A percentile compares a stretch with the other conserved stretches of the same genome.
Conservation (phyloP, 805 yeast genomes). For the Wickerhamomyces mucosus region DNA sequence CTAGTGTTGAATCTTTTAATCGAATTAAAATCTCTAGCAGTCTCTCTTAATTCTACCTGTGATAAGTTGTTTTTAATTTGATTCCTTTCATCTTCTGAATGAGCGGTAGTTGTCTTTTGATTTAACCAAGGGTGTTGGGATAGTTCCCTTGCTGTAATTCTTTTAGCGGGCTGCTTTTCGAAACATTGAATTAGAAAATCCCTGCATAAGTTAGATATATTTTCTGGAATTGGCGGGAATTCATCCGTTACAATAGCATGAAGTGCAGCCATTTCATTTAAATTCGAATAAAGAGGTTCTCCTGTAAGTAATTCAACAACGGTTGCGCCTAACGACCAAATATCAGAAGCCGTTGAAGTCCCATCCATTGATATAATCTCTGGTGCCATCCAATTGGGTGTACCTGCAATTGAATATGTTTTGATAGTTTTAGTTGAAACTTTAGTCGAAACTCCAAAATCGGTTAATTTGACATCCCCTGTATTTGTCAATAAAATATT, state of each 20-base stretch:
- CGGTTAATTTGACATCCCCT: conserved; percentile 62
- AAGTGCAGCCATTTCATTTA: conserved; percentile 68
- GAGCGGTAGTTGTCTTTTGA: neutral
- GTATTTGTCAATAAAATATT: conserved; percentile 60
- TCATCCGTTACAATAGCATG: conserved; percentile 78
- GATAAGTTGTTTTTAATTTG: neutral
- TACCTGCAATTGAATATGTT: conserved; percentile 62
- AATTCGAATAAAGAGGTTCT: conserved; percentile 76
- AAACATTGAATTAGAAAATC: conserved; percentile 64
- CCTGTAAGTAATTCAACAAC: conserved; percentile 80
- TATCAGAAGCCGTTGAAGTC: conserved; percentile 80
- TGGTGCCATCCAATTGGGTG: conserved; percentile 99
- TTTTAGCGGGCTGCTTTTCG: conserved; percentile 52
- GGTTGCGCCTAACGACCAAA: conserved; percentile 95
- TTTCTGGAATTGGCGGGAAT: conserved; percentile 57
- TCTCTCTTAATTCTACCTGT: neutral
- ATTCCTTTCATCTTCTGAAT: conserved; percentile 1
- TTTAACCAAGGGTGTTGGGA: conserved; percentile 54
- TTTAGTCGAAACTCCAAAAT: conserved; percentile 70
- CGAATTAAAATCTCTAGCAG: conserved; percentile 7
- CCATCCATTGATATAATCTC: conserved; percentile 83
- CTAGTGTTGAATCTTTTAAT: conserved; percentile 13
- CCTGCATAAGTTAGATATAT: conserved; percentile 30
- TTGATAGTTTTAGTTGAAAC: conserved; percentile 41
- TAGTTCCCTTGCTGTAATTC: conserved; percentile 48